These are phyloP conservation scores for Erysiphe pulchra DNA, from an alignment of 2,329 filamentous ascomycete genomes.

Conservation along the genomic window DNA sequence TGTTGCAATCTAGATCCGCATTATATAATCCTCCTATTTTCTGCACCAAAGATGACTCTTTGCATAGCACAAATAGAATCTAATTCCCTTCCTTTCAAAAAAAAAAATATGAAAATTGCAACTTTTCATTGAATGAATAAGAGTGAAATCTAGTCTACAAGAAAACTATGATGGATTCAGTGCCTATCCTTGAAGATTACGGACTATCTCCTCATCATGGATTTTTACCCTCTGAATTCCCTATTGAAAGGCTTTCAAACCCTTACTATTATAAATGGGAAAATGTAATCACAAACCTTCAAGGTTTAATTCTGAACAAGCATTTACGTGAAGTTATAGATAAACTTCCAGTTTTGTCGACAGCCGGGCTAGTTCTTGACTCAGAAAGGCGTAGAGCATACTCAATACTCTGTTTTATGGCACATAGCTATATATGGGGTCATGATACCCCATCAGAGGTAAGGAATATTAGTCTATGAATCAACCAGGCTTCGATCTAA, in stretches of 20 bases:
- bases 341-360: slow-evolving; percentile 58
- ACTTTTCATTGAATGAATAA: no score
- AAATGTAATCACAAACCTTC: slow-evolving; percentile 58
- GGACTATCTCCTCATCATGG: slow-evolving; percentile 55
- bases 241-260: slow-evolving; percentile 58
- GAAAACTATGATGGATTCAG: slow-evolving; percentile 23
- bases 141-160: no score
- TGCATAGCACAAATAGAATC: no score
- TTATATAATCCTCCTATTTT: no score
- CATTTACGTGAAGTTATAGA: slow-evolving; percentile 61
- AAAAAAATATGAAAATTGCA: no score
- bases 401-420: slow-evolving; percentile 67
- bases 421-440: slow-evolving; percentile 92
- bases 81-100: no score
- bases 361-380: slow-evolving; percentile 54
- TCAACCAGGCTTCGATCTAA: slow-evolving; percentile 3
- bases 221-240: slow-evolving; percentile 64
- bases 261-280: slow-evolving; percentile 94
- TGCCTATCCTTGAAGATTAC: slow-evolving; percentile 47
- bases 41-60: no score
- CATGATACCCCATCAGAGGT: slow-evolving; percentile 60
- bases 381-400: slow-evolving; percentile 89
- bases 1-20: no score
- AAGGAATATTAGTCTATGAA: slow-evolving; percentile 24
- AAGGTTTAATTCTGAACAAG: slow-evolving; percentile 63